Conservation (phyloP, 2,329 filamentous ascomycete genomes). For the Colletotrichum sp. region DNA sequence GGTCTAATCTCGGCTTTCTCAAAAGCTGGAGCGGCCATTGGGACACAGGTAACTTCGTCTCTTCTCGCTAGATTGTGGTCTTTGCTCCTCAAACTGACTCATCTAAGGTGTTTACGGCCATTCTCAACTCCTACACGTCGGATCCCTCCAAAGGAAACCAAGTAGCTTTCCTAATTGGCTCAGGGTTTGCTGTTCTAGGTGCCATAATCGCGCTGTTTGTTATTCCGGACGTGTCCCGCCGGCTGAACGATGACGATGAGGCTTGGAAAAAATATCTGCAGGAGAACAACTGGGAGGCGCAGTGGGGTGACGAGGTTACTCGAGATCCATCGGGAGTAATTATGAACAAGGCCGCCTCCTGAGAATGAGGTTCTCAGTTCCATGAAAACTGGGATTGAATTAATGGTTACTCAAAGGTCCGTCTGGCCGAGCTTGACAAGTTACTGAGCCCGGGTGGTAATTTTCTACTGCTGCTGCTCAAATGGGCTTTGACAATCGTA, state of each 20-base stretch:
- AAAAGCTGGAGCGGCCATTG: slow-evolving; percentile 55
- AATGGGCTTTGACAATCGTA: neutral
- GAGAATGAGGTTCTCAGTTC: neutral
- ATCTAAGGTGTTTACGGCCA: slow-evolving; percentile 49
- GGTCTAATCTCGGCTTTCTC: slow-evolving; percentile 51
- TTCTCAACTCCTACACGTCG: slow-evolving; percentile 46
- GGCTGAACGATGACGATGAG: slow-evolving; percentile 31
- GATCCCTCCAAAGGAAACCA: slow-evolving; percentile 50
- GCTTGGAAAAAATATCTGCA: slow-evolving; percentile 33
- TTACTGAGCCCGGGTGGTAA: neutral
- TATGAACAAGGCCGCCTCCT: slow-evolving; percentile 6
- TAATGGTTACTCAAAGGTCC: neutral
- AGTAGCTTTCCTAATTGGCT: slow-evolving; percentile 54
- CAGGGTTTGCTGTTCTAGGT: slow-evolving; percentile 52
- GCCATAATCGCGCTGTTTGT: slow-evolving; percentile 48
- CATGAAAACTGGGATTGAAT: neutral
- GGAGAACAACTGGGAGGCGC: slow-evolving; percentile 31
- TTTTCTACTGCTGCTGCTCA: neutral
- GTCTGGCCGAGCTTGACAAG: neutral
- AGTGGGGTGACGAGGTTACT: slow-evolving; percentile 31
- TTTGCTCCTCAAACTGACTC: neutral
- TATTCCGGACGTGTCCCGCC: slow-evolving; percentile 40
- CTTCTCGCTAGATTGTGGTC: neutral
- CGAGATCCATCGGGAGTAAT: slow-evolving; percentile 24
- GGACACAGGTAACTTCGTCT: slow-evolving; percentile 37